These are phyloP conservation scores for Pythium dissimile DNA, from an alignment of 352 stramenopile species.

Conservation along the genomic window DNA sequence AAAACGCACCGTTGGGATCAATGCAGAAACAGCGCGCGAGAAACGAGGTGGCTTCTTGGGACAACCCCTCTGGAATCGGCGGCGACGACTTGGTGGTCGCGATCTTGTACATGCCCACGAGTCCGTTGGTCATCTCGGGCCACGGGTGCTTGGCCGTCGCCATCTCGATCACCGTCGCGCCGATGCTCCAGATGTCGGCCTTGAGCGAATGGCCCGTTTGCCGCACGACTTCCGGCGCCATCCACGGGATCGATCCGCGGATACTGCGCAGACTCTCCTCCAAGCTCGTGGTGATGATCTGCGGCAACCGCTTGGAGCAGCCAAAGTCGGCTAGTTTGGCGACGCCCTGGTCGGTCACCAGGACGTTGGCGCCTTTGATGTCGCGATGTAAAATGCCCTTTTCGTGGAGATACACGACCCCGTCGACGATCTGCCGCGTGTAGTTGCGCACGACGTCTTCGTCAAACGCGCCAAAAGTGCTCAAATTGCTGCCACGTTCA, in stretches of 20 bases:
- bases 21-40: conserved; percentile 69
- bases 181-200: conserved; percentile 81
- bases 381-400: conserved; percentile 93
- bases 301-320: conserved; percentile 84
- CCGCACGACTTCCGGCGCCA: conserved; percentile 77
- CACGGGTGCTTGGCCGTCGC: conserved; percentile 70
- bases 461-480: conserved; percentile 92
- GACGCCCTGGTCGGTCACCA: conserved; percentile 85
- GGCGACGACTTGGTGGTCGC: conserved; percentile 41
- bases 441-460: conserved; percentile 90
- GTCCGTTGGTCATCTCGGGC: conserved; percentile 51
- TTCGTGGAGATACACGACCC: conserved; percentile 90
- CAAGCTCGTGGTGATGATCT: conserved; percentile 76
- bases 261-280: conserved; percentile 81
- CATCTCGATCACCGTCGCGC: conserved; percentile 79
- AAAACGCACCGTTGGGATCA: conserved; percentile 47
- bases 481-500: conserved; percentile 70
- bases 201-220: conserved; percentile 75
- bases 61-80: conserved; percentile 49
- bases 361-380: conserved; percentile 91
- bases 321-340: conserved; percentile 90
- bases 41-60: conserved; percentile 48
- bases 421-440: conserved; percentile 88
- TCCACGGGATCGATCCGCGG: conserved; percentile 82
- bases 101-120: conserved; percentile 72